Evolutionary conservation across 1,284 basidiomycete genomes (phyloP).

Genomic region (Fomitopsis pinicola): DNA sequence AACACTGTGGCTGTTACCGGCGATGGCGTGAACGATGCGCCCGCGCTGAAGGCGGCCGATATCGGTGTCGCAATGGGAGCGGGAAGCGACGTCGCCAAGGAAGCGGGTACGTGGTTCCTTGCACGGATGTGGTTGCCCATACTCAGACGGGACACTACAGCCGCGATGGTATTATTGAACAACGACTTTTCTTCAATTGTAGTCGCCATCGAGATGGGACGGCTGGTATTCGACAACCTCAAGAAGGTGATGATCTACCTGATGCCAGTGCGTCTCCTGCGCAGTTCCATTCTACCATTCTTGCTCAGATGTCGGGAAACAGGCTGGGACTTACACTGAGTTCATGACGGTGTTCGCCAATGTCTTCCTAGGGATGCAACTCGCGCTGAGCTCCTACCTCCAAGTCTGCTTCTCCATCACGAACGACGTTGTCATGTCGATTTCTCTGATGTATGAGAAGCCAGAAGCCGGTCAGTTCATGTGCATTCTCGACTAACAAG

Average conservation of each 20-base stretch:
- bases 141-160: constrained; percentile 17
- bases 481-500: constrained; percentile 11
- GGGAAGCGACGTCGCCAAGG: constrained; percentile 47
- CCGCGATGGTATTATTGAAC: constrained; percentile 45
- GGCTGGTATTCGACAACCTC: constrained; percentile 68
- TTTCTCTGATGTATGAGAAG: constrained; percentile 48
- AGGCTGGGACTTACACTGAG: constrained; percentile 49
- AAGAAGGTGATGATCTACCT: constrained; percentile 50
- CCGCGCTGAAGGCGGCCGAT: constrained; percentile 53
- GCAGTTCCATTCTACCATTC: not conserved
- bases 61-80: constrained; percentile 53
- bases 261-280: constrained; percentile 34
- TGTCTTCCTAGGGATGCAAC: constrained; percentile 40
- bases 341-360: constrained; percentile 65
- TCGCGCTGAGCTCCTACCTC: constrained; percentile 38
- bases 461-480: constrained; percentile 42
- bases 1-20: constrained; percentile 55
- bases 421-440: constrained; percentile 47
- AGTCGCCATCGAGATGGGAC: constrained; percentile 48
- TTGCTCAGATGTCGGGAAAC: no score
- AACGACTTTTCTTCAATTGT: constrained; percentile 47
- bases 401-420: constrained; percentile 43
- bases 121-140: not conserved
- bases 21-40: constrained; percentile 72
- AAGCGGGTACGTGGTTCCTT: constrained; percentile 29